Conservation (phyloP, 495 filamentous ascomycete genomes). For the Haplographium delicatum region DNA sequence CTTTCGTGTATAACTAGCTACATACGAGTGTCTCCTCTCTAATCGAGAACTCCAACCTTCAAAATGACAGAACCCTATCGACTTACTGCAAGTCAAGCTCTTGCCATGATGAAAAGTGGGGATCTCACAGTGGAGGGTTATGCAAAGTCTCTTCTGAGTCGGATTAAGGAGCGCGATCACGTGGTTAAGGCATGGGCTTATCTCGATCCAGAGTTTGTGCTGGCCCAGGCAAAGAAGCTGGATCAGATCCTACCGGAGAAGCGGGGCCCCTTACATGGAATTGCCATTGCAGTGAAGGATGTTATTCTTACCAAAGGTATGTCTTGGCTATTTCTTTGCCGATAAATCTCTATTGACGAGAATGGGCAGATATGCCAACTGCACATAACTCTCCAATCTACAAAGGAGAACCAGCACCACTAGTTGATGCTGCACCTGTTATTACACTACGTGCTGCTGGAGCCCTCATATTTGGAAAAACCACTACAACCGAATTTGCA, state of each 20-base stretch:
- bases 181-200: conserved; percentile 50
- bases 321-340: not conserved
- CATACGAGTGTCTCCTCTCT: not conserved
- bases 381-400: conserved; percentile 46
- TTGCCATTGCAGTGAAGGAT: conserved; percentile 53
- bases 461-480: conserved; percentile 46
- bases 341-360: not conserved
- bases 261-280: conserved; percentile 48
- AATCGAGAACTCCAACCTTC: not conserved
- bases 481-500: conserved; percentile 49
- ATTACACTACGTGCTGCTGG: conserved; percentile 40
- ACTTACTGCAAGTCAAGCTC: conserved; percentile 35
- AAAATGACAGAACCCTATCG: conserved; percentile 30
- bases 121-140: conserved; percentile 45
- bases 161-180: conserved; percentile 42
- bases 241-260: conserved; percentile 39
- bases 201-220: conserved; percentile 38
- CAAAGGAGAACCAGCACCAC: conserved; percentile 27
- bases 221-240: conserved; percentile 44
- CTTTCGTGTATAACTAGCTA: too few relatives aligned
- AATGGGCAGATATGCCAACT: conserved; percentile 44
- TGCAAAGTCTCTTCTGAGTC: conserved; percentile 44
- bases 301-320: conserved; percentile 52
- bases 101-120: conserved; percentile 30
- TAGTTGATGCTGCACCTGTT: conserved; percentile 38